A percentile compares a stretch with the other conserved stretches of the same genome.
Conservation (phyloP, 2,329 filamentous ascomycete species). For the Ophiocordyceps camponoti-rufipedis region DNA sequence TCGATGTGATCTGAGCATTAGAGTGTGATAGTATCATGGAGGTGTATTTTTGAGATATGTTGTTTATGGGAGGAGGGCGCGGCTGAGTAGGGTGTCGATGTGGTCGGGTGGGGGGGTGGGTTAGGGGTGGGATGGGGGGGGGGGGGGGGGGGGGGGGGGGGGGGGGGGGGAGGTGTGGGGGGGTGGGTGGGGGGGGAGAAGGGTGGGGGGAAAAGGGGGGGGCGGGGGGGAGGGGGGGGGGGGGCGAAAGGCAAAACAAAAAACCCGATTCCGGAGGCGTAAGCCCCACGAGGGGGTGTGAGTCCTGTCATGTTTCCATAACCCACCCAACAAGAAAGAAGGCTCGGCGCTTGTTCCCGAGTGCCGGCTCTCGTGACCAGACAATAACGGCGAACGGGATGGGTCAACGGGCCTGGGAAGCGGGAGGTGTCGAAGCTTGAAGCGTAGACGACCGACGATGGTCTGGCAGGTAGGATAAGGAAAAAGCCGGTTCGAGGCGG, state of each 20-base stretch:
- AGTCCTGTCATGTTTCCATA: not conserved
- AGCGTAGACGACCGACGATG: not conserved
- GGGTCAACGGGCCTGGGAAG: not conserved
- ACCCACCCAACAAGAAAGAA: not conserved
- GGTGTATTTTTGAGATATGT: no score
- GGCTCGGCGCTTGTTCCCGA: not conserved
- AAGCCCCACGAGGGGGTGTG: conserved; percentile 3
- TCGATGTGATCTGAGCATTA: no score
- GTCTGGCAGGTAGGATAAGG: not conserved
- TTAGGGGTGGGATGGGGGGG: no score
- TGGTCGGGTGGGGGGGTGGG: no score
- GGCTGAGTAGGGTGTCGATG: conserved; percentile 2
- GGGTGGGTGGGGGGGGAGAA: not conserved
- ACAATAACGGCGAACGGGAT: not conserved
- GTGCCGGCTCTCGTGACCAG: not conserved
- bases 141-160: no score
- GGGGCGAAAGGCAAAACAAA: not conserved
- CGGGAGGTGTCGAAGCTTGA: not conserved
- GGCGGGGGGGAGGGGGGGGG: not conserved
- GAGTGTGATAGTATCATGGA: no score
- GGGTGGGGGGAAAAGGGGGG: not conserved
- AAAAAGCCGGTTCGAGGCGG: no score
- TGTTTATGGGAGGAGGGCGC: not conserved
- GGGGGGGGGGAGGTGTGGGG: not conserved
- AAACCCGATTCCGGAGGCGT: conserved; percentile 2